A percentile compares a stretch with the other conserved stretches of the same genome.
Conservation (phyloP, 2,329 filamentous ascomycete species). For the Pyrenophora seminiperda region DNA sequence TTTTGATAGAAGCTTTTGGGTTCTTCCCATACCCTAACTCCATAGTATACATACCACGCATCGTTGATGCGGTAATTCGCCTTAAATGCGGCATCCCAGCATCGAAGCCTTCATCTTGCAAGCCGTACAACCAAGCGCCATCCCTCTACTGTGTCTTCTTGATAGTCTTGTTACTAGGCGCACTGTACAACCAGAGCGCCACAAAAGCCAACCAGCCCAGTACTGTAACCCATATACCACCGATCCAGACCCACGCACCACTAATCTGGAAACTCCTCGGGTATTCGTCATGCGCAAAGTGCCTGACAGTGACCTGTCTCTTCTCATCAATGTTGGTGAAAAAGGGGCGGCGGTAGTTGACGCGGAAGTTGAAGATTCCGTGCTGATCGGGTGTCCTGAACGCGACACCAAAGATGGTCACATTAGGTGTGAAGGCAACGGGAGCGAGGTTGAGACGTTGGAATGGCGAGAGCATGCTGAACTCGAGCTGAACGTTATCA, state of each 20-base stretch:
- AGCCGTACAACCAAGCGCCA: background rate
- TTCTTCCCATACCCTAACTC: constrained; percentile 9
- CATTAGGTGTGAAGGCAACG: constrained; percentile 63
- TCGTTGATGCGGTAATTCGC: constrained; percentile 12
- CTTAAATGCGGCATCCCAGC: constrained; percentile 6
- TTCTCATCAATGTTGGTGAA: constrained; percentile 90
- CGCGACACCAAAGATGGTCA: constrained; percentile 72
- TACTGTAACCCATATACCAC: constrained; percentile 82
- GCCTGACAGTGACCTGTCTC: constrained; percentile 88
- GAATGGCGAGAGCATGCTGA: constrained; percentile 98
- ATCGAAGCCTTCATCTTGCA: background rate
- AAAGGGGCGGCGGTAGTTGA: constrained; percentile 97
- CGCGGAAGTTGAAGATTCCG: constrained; percentile 97
- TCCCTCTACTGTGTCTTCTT: constrained; percentile 56
- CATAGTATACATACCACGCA: constrained; percentile 22
- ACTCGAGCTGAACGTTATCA: constrained; percentile 89
- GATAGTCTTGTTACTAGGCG: constrained; percentile 58
- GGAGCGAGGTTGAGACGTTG: constrained; percentile 78
- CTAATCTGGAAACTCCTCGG: constrained; percentile 87
- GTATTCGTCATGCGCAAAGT: constrained; percentile 98
- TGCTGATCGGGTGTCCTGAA: constrained; percentile 95
- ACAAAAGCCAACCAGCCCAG: constrained; percentile 85
- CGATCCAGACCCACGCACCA: constrained; percentile 93
- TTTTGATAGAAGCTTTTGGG: constrained; percentile 16
- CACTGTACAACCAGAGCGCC: constrained; percentile 82